Conservation (phyloP, 2,329 filamentous ascomycete genomes). For the Aspergillus chevalieri region DNA sequence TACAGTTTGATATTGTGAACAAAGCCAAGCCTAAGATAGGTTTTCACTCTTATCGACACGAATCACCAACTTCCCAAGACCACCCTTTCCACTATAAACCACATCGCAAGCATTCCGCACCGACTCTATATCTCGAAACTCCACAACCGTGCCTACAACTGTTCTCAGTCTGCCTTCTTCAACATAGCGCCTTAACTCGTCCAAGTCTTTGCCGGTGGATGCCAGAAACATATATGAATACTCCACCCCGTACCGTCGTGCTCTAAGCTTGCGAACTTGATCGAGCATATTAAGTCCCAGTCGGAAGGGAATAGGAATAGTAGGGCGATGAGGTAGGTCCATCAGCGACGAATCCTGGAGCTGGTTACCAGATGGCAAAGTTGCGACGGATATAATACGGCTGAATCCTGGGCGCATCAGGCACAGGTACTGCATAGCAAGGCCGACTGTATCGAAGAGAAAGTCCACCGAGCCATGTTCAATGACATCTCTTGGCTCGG, state of each 20-base stretch:
- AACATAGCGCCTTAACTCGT: slow-evolving; percentile 37
- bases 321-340: slow-evolving; percentile 18
- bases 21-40: not conserved
- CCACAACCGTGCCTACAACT: slow-evolving; percentile 38
- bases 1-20: not conserved
- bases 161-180: slow-evolving; percentile 40
- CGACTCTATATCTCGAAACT: slow-evolving; percentile 40
- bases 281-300: slow-evolving; percentile 28
- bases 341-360: slow-evolving; percentile 29
- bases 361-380: slow-evolving; percentile 29
- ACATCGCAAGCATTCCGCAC: slow-evolving; percentile 39
- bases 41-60: not conserved
- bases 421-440: slow-evolving; percentile 38
- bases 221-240: slow-evolving; percentile 44
- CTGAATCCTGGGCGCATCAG: slow-evolving; percentile 35
- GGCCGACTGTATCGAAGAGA: slow-evolving; percentile 45
- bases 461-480: slow-evolving; percentile 45
- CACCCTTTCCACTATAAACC: slow-evolving; percentile 39
- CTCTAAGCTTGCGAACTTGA: slow-evolving; percentile 35
- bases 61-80: slow-evolving; percentile 41
- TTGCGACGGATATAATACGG: slow-evolving; percentile 32
- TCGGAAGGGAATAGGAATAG: slow-evolving; percentile 18
- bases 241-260: slow-evolving; percentile 42
- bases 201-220: slow-evolving; percentile 38
- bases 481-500: slow-evolving; percentile 34